Base-by-base conservation (phyloP, 768 basidiomycete genomes). In the Lactarius pseudohatsudake region DNA sequence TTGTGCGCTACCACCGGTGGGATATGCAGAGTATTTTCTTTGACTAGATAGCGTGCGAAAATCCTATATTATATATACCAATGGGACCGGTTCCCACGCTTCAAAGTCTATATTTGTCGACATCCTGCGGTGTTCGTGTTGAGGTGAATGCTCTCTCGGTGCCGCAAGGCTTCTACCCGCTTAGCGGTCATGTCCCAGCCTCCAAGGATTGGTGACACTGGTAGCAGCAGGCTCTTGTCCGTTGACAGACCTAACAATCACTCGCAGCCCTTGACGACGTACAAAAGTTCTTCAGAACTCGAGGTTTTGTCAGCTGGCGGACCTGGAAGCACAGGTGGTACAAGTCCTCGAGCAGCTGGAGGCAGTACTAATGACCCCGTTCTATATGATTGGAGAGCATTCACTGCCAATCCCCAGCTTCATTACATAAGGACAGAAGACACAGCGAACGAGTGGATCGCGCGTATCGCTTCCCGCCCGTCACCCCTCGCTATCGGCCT, bases 401-500 rank as follows among this genome's bases (percentile, higher is more conserved):
- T 61, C 34, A n/a, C 56, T 6, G 47, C 59, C 34, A 41, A 30
- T n/a, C 26, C 40, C 0, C 58, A 55, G n/a, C 54, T 73, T 0
- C 59, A 45, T 59, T 73, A 73, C 61, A 64, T 69, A 22, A 68
- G 66, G 20, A 59, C 64, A 16, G 61, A 64, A n/a, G 59, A 20
- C 7, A 26, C 53, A 18, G 68, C 68, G 7, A 69, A 73, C 32
- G 34, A 57, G n/a, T 57, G 57, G 18, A 11, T 65, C 32, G 57
- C 65, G 26, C 57, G 67, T 40, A 20, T 69, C 26, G 20, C 32
- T 20, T 54, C 66, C 15, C 57, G 43, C n/a, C 16, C 41, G 5
- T 34, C 34, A 2, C 32, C 61, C 0, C 22, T 65, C 34, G 64
- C 66, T 16, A 50, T 84, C 59, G 92, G 92, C 32, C 86, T 93